Conservation (phyloP, 305 asterid genomes). For the Ajuga reptans region DNA sequence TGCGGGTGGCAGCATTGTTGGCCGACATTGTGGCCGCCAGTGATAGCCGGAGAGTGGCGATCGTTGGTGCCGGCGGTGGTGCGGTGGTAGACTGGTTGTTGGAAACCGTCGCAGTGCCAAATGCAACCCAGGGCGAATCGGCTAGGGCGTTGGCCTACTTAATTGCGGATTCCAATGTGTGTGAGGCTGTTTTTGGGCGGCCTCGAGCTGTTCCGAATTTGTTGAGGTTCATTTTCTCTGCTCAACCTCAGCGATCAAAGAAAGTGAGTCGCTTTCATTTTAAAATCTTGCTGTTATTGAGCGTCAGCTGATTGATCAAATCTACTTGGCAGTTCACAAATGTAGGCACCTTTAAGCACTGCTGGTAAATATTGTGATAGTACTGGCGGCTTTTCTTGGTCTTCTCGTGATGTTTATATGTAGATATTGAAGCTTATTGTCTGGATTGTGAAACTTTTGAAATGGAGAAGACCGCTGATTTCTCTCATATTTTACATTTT, state of each 20-base stretch:
- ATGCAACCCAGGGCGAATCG: constrained; percentile 75
- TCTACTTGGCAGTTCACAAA: neutral
- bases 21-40: constrained; percentile 95
- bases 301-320: neutral
- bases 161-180: constrained; percentile 73
- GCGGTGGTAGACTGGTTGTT: constrained; percentile 88
- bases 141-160: constrained; percentile 91
- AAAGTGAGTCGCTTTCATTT: constrained; percentile 39
- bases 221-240: constrained; percentile 82
- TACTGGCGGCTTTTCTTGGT: neutral
- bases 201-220: constrained; percentile 79
- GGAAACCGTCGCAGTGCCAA: constrained; percentile 60
- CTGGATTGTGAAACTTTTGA: neutral
- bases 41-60: constrained; percentile 80
- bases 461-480: neutral
- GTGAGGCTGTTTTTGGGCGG: constrained; percentile 61
- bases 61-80: constrained; percentile 89
- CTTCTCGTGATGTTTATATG: neutral
- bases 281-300: neutral
- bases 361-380: neutral
- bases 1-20: constrained; percentile 82
- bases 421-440: neutral
- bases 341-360: neutral
- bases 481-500: neutral
- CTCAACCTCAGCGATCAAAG: constrained; percentile 69